Percentiles rank a stretch among this genome's conserved stretches.
phyloP scores from a whole-genome alignment of 192 early-diverging fungal genomes.

The Phycomyces blakesleeanus region DNA sequence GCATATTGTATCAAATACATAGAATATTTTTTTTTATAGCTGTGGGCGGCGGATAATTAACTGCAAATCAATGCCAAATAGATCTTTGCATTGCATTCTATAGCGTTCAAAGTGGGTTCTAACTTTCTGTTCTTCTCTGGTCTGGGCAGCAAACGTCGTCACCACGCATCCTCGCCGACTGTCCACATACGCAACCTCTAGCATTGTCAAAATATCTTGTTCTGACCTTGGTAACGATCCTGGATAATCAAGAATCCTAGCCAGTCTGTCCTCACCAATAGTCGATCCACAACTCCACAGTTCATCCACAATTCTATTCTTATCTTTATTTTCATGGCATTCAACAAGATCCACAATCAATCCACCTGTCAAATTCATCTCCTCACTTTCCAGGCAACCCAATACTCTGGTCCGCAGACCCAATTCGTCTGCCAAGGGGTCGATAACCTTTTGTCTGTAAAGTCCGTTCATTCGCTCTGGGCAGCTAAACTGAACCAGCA shows the following conservation, averaged over 20 bases:
- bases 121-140: neutral
- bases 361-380: conserved; percentile 1
- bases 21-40: neutral
- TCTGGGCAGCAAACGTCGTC: neutral
- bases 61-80: neutral
- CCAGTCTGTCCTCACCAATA: neutral
- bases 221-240: conserved; percentile 1
- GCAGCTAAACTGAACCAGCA: conserved; percentile 5
- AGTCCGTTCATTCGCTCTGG: neutral
- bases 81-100: neutral
- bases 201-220: neutral
- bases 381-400: neutral
- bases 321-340: too few species aligned
- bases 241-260: conserved; percentile 1
- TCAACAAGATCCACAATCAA: neutral
- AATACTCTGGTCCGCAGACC: neutral
- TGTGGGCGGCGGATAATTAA: neutral
- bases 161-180: neutral
- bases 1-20: too few species aligned
- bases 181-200: neutral
- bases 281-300: neutral
- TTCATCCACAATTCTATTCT: too few species aligned
- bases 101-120: neutral
- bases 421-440: neutral
- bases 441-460: neutral